phyloP scores from a whole-genome alignment of 306 rosid genomes.

The Quercus alba region DNA sequence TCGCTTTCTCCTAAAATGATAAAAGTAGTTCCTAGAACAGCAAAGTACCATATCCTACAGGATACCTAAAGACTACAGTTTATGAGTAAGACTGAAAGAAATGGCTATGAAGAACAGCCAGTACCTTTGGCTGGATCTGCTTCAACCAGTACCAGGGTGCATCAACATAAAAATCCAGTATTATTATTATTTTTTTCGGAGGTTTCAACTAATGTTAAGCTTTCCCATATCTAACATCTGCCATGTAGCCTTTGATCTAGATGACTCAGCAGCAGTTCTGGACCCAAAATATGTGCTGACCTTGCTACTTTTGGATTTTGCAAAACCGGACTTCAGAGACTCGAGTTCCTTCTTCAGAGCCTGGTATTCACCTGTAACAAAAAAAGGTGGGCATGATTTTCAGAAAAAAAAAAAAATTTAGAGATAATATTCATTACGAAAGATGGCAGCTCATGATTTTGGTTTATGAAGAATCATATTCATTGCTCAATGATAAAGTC shows the following conservation, averaged over 20 bases:
- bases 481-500: not conserved
- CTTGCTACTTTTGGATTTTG: conserved; percentile 10
- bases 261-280: conserved; percentile 8
- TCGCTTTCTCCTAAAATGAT: not conserved
- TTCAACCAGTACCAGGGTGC: not conserved
- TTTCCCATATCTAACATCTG: conserved; percentile 17
- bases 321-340: conserved; percentile 19
- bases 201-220: conserved; percentile 9
- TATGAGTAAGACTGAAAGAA: not conserved
- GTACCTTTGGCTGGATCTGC: not conserved
- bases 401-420: not conserved
- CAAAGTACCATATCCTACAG: not conserved
- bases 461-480: not conserved
- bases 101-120: not conserved
- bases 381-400: not conserved
- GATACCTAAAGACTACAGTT: not conserved
- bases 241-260: conserved; percentile 17
- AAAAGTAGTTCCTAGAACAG: not conserved
- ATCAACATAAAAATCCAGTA: conserved; percentile 2
- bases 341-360: conserved; percentile 24
- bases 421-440: not conserved
- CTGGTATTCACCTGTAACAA: conserved; percentile 35
- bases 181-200: not conserved
- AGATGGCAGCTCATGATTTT: not conserved
- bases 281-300: conserved; percentile 20